These are phyloP conservation scores for Colletotrichum orbiculare DNA, from an alignment of 2,329 filamentous ascomycete species.

Conservation along the genomic window DNA sequence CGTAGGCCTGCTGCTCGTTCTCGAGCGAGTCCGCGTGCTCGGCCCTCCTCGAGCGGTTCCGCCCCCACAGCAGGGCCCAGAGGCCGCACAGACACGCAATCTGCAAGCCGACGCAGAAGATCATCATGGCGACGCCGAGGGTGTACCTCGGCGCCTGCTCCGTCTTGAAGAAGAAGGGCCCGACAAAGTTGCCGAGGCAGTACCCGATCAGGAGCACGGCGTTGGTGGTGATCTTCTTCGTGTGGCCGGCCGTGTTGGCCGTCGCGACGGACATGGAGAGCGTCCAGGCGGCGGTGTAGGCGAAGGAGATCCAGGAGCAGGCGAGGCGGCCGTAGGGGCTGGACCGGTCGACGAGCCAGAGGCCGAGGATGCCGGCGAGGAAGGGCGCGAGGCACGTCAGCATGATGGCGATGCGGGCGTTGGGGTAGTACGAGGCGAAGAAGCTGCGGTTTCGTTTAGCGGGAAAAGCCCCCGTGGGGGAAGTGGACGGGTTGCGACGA, in stretches of 20 bases:
- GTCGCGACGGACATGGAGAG: conserved; percentile 56
- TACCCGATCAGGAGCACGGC: conserved; percentile 42
- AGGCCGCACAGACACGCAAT: conserved; percentile 17
- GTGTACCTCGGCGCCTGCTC: conserved; percentile 42
- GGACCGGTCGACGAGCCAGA: conserved; percentile 34
- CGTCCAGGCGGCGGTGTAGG: conserved; percentile 40
- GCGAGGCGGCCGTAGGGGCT: conserved; percentile 39
- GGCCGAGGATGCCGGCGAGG: conserved; percentile 33
- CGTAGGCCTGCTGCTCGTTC: conserved; percentile 22
- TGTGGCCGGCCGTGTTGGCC: conserved; percentile 74
- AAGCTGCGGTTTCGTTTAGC: neutral
- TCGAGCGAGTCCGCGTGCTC: conserved; percentile 10
- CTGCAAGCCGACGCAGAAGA: conserved; percentile 32
- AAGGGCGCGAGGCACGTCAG: conserved; percentile 35
- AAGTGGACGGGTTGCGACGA: neutral
- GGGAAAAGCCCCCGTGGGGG: too few relatives aligned
- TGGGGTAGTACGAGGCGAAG: conserved; percentile 30
- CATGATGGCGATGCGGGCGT: conserved; percentile 37
- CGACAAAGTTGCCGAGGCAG: conserved; percentile 70
- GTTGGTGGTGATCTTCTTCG: conserved; percentile 74
- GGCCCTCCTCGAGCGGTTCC: conserved; percentile 25
- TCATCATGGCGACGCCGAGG: conserved; percentile 45
- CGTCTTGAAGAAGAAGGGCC: conserved; percentile 55
- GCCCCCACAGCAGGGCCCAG: conserved; percentile 14
- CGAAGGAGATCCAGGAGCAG: conserved; percentile 44